Evolutionary conservation across 2,329 filamentous ascomycete genomes (phyloP).

Genomic region (Colletotrichum sp.): DNA sequence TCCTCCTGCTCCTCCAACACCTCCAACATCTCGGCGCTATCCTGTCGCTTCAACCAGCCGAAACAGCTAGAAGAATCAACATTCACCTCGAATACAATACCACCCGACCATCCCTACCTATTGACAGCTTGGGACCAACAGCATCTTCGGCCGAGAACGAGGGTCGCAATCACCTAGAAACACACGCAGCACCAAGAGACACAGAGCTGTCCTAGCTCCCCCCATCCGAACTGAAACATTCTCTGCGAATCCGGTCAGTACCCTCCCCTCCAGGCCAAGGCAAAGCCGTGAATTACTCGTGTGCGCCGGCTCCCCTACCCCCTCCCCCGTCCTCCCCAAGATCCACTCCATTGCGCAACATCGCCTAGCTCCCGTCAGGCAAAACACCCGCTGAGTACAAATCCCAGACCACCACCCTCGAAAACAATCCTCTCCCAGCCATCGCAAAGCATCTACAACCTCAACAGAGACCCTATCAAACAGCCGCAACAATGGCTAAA

Average conservation of each 20-base stretch:
- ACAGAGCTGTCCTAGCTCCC: neutral
- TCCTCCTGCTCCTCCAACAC: neutral
- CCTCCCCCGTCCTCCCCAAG: neutral
- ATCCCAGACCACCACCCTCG: neutral
- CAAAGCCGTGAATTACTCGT: neutral
- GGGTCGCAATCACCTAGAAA: neutral
- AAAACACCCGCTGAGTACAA: constrained; percentile 6
- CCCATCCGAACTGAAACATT: constrained; percentile 1
- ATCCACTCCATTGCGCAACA: neutral
- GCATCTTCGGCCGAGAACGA: neutral
- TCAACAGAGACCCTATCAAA: neutral
- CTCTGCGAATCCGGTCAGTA: constrained; percentile 7
- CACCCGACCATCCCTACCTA: neutral
- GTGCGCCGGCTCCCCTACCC: neutral
- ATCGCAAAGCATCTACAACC: neutral
- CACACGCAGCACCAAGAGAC: constrained; percentile 10
- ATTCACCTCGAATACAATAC: neutral
- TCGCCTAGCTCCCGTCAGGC: neutral
- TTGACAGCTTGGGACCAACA: neutral
- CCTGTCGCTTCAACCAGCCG: neutral
- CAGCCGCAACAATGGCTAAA: neutral
- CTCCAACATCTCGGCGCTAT: neutral
- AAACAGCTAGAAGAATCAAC: neutral
- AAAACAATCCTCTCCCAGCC: neutral
- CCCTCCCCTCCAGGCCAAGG: neutral